These are phyloP conservation scores for Lupinus albus DNA, from an alignment of 306 rosid genomes.

Conservation along the genomic window DNA sequence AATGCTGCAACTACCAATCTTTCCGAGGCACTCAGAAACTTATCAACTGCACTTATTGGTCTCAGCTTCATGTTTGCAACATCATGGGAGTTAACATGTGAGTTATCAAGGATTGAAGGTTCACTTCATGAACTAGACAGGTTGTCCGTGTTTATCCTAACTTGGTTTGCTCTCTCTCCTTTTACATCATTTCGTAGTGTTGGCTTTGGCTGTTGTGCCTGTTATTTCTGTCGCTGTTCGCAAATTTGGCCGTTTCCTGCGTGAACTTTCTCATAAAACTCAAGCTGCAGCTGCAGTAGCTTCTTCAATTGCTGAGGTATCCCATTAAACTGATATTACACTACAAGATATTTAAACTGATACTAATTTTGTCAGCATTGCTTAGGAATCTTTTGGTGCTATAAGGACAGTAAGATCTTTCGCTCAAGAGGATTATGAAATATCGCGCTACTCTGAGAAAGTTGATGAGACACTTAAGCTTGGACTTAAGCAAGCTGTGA, in stretches of 20 bases:
- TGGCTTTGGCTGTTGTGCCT: conserved; percentile 81
- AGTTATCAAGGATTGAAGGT: conserved; percentile 42
- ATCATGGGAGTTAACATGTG: conserved; percentile 80
- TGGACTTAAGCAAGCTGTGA: conserved; percentile 83
- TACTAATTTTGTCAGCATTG: conserved; percentile 29
- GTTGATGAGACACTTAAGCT: conserved; percentile 72
- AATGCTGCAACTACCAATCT: conserved; percentile 91
- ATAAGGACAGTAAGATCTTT: conserved; percentile 81
- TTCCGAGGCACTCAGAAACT: conserved; percentile 74
- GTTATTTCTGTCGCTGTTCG: conserved; percentile 72
- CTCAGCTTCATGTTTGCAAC: conserved; percentile 74
- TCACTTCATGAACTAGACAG: conserved; percentile 14
- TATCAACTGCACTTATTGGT: conserved; percentile 72
- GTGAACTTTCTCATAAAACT: conserved; percentile 81
- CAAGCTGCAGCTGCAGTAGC: conserved; percentile 87
- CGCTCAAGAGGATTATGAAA: conserved; percentile 71
- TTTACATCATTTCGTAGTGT: conserved; percentile 46
- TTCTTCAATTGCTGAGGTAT: conserved; percentile 83
- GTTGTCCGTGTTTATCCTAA: conserved; percentile 36
- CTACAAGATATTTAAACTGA: conserved; percentile 22
- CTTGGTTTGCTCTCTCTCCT: conserved; percentile 14
- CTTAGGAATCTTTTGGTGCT: conserved; percentile 85
- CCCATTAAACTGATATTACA: conserved; percentile 6
- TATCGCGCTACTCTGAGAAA: conserved; percentile 73
- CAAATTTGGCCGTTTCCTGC: conserved; percentile 75